Conservation (phyloP, 495 filamentous ascomycete genomes). For the Aspergillus haitiensis region DNA sequence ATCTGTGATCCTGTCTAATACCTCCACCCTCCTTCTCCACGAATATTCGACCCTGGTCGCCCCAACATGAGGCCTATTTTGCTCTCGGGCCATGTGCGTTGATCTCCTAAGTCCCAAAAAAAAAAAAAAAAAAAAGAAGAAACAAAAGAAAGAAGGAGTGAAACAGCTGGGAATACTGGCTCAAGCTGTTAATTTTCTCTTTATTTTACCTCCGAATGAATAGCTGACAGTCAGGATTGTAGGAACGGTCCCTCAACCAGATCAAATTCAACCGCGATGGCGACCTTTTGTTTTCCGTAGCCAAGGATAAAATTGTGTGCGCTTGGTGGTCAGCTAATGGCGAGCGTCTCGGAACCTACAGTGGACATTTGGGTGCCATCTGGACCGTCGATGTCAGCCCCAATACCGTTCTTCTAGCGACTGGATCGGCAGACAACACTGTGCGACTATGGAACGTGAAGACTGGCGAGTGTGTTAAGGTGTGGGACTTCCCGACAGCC, state of each 20-base stretch:
- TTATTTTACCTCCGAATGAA: constrained; percentile 19
- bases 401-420: constrained; percentile 88
- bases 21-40: constrained; percentile 14
- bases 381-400: constrained; percentile 99
- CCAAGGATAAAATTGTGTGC: constrained; percentile 96
- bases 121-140: neutral
- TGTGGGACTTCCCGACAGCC: constrained; percentile 93
- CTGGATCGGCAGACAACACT: constrained; percentile 96
- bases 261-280: constrained; percentile 97
- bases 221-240: constrained; percentile 23
- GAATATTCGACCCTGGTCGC: constrained; percentile 24
- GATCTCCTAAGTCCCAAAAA: constrained; percentile 16
- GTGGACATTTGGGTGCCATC: constrained; percentile 94
- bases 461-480: constrained; percentile 88
- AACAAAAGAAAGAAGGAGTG: no score
- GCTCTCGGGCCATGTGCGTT: constrained; percentile 82
- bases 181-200: constrained; percentile 18
- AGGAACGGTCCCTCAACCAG: constrained; percentile 96
- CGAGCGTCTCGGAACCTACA: constrained; percentile 92
- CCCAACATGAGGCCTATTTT: constrained; percentile 88
- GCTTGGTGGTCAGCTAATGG: constrained; percentile 93
- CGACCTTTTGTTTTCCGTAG: constrained; percentile 94
- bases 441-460: constrained; percentile 96
- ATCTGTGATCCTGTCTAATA: constrained; percentile 25
- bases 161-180: neutral